Base-by-base conservation (phyloP, 2,329 filamentous ascomycete species). In the Fusarium caatingaense region DNA sequence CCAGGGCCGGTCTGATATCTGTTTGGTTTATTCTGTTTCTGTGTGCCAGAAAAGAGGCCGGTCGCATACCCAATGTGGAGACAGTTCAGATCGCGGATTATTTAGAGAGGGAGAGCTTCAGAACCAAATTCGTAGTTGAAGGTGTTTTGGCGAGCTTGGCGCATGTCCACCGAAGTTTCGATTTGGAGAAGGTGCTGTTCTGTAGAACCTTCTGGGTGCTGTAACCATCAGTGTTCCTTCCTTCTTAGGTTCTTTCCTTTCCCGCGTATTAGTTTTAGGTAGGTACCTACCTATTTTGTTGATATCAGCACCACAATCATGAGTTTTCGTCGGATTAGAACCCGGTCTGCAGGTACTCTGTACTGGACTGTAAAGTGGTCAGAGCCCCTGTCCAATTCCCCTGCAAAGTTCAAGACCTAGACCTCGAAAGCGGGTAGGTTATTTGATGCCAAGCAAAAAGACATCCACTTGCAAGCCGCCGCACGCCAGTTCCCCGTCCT, bases 401-500 rank as follows among this genome's bases (percentile, higher is more conserved):
- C 48, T 66, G 66, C 57, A 54, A 34, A 41, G 30, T 34, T 44
- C 62, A 58, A 30, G 56, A 66, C 47, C 66, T 53, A 57, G 66
- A 54, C 51, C 51, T 61, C 51, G 37, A 55, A 59, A 59, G 46
- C 54, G 32, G 37, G 48, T 56, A 50, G 56, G 30, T 55, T 51
- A 55, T 66, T 59, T 59, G 48, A 46, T 69, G 66, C 66, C 54
- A 57, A 57, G 66, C 48, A 44, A 21, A 46, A 47, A 25, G 50
- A 41, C 42, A 54, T 60, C 67, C 66, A 70, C 67, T 51, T 56
- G 50, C 28, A 66, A 63, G 66, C 41, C 61, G 66, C 54, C 56
- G 54, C 62, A 70, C 49, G 50, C 67, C 66, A 70, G 55, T 70
- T 69, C 66, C 66, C 66, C 67, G 55, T 69, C 56, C 57, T 57